These are phyloP conservation scores for Penicillium bovifimosum DNA, from an alignment of 495 filamentous ascomycete genomes.

Conservation along the genomic window DNA sequence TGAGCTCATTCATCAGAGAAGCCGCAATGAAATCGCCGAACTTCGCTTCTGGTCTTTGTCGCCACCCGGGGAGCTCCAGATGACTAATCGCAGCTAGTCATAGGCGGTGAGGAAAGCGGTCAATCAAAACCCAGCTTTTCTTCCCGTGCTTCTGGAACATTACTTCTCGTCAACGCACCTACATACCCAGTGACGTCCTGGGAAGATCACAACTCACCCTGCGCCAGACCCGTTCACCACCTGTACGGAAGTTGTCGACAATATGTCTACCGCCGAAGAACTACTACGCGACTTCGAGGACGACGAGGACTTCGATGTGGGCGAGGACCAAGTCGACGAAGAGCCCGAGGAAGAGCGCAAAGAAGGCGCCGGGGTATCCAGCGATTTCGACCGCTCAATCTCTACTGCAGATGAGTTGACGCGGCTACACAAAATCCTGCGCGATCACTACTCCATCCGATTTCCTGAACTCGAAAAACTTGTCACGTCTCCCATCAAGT, in stretches of 20 bases:
- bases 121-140: constrained; percentile 1
- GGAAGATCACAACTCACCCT: not conserved
- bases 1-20: not conserved
- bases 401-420: constrained; percentile 88
- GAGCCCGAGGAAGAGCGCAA: constrained; percentile 22
- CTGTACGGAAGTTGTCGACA: not conserved
- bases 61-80: constrained; percentile 15
- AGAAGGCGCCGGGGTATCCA: constrained; percentile 41
- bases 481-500: constrained; percentile 86
- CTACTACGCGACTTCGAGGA: constrained; percentile 43
- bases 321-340: constrained; percentile 24
- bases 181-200: constrained; percentile 7
- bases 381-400: constrained; percentile 91
- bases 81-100: constrained; percentile 15
- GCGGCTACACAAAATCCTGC: constrained; percentile 88
- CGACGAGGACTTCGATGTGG: constrained; percentile 30
- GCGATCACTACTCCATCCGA: constrained; percentile 89
- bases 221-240: not conserved
- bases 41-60: constrained; percentile 13
- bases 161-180: not conserved
- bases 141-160: not conserved
- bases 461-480: constrained; percentile 96
- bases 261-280: constrained; percentile 43
- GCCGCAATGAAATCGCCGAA: constrained; percentile 11
- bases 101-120: not conserved